Evolutionary conservation across 768 basidiomycete genomes (phyloP).

Genomic region (Termitomyces sp.): DNA sequence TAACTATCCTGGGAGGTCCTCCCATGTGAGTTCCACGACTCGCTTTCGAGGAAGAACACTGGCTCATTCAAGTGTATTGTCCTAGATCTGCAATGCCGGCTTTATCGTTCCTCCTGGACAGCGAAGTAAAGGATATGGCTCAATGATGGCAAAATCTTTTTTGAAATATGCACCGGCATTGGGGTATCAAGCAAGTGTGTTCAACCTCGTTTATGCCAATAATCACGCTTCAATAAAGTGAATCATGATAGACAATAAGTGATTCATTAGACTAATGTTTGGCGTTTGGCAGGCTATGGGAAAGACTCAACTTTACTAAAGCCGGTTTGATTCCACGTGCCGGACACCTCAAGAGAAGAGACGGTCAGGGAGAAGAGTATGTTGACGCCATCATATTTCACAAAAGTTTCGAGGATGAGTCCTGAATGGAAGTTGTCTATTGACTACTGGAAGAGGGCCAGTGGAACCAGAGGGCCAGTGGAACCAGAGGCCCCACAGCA

Average conservation of each 20-base stretch:
- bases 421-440: not conserved
- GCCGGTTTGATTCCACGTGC: slow-evolving; percentile 74
- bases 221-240: slow-evolving; percentile 72
- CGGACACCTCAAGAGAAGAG: slow-evolving; percentile 61
- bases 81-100: slow-evolving; percentile 83
- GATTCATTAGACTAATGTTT: not conserved
- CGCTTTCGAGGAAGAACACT: not conserved
- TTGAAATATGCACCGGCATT: slow-evolving; percentile 75
- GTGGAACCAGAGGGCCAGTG: too few species aligned
- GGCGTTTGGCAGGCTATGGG: slow-evolving; percentile 59
- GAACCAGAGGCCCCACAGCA: too few species aligned
- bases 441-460: too few species aligned
- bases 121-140: slow-evolving; percentile 65
- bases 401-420: slow-evolving; percentile 57
- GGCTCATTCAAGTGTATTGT: not conserved
- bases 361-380: slow-evolving; percentile 78
- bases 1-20: slow-evolving; percentile 87
- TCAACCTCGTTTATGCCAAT: slow-evolving; percentile 88
- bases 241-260: slow-evolving; percentile 15
- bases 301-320: slow-evolving; percentile 71
- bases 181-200: slow-evolving; percentile 76
- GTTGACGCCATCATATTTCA: slow-evolving; percentile 86
- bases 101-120: slow-evolving; percentile 70
- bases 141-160: slow-evolving; percentile 70
- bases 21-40: slow-evolving; percentile 59